A percentile compares a stretch with the other conserved stretches of the same genome.
Evolutionary conservation across 768 basidiomycete genomes (phyloP).

Genomic region (Tubosaeta sp.): DNA sequence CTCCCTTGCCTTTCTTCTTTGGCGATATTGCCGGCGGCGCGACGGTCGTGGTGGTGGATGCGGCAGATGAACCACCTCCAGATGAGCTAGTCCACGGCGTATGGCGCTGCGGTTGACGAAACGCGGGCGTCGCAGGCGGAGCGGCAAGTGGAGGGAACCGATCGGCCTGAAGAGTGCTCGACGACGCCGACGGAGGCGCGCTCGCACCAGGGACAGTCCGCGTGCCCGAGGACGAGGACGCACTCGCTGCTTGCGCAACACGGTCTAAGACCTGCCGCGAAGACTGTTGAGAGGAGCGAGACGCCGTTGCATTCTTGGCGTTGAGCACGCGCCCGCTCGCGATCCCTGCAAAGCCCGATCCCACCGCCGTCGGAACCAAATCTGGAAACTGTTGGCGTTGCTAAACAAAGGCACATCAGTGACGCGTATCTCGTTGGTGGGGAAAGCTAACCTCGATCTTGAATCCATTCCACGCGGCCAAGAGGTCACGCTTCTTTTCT

Average conservation of each 20-base stretch:
- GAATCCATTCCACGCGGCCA: constrained; percentile 80
- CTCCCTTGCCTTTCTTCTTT: constrained; percentile 10
- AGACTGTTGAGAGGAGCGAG: constrained; percentile 50
- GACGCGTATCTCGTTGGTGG: neutral
- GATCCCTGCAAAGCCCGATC: constrained; percentile 73
- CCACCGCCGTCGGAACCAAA: constrained; percentile 52
- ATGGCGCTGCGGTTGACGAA: constrained; percentile 45
- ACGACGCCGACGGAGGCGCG: constrained; percentile 24
- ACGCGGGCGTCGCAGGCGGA: constrained; percentile 12
- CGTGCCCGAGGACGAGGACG: constrained; percentile 40
- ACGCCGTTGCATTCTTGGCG: constrained; percentile 70
- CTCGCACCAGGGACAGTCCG: constrained; percentile 13
- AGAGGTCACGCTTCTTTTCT: constrained; percentile 75
- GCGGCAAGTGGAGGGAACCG: constrained; percentile 31
- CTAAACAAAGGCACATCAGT: constrained; percentile 34
- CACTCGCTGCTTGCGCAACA: constrained; percentile 74
- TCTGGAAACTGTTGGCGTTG: constrained; percentile 86
- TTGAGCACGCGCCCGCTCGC: constrained; percentile 80
- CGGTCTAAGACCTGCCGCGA: constrained; percentile 80
- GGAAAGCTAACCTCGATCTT: constrained; percentile 75
- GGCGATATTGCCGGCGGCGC: neutral
- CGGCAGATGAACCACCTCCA: neutral
- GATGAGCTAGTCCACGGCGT: constrained; percentile 53
- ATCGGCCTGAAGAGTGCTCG: constrained; percentile 16
- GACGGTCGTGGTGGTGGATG: neutral